Evolutionary conservation across 306 rosid genomes (phyloP), one percentile per base, ranked within the genome.

Genomic region (Cicer chorassanicum): DNA sequence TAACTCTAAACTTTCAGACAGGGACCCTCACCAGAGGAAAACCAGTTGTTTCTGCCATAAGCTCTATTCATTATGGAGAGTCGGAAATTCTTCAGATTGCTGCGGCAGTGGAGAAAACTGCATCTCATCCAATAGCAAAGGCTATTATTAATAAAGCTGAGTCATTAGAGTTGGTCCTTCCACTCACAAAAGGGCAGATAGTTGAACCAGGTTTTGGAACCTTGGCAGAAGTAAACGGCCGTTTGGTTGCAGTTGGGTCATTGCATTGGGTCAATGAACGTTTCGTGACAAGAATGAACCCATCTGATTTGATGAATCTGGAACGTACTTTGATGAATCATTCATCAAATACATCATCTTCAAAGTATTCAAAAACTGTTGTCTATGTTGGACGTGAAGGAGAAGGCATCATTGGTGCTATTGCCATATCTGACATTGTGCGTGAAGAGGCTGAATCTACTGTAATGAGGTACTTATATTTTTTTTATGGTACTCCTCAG

Each of bases 1-100:
- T 24, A 73, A 19, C 51, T 71, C 81, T 77, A 40, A 64, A 70
- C 68, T 73, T 83, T 81, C 96, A 94, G 99, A 94, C 99, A 43
- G 99, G 99, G 78, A 94, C 99, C 68, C 92, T 94, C 76, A 92
- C 99, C 55, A 88, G 87, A 85, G 98, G 99, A 86, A 94, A 92
- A 76, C 99, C 99, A 45, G 81, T 88, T 76, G 93, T 94, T 65
- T 88, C 93, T 67, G 82, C 86, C 53, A 80, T 86, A 66, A 77
- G 88, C 64, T 90, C 99, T 85, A 82, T 76, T 65, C 49, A 63
- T 57, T 86, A 92, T 77, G 89, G 80, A 62, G 96, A 90, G 70
- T 77, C 78, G 4, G 96, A 94, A 78, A 85, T 94, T 83, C 92
- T 94, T 85, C 96, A 43, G 81, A 68, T 92, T 61, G 92, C 99